A percentile compares a stretch with the other conserved stretches of the same genome.
Conservation (phyloP, 83 land plant species). For the Larix sibirica region DNA sequence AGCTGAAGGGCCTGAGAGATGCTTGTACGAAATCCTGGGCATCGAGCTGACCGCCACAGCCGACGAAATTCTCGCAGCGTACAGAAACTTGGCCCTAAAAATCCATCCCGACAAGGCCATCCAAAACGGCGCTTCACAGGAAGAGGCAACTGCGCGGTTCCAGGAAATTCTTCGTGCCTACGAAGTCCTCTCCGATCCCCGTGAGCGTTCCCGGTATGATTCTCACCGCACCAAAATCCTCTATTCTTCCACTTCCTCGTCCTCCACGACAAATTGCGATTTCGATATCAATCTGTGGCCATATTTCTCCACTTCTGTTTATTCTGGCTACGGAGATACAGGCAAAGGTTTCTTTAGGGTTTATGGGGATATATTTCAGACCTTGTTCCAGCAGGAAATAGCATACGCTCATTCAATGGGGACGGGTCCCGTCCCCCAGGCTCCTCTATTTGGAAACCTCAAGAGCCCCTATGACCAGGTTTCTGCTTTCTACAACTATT, state of each 20-base stretch:
- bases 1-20: conserved; percentile 14
- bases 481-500: conserved; percentile 74
- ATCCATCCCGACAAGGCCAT: conserved; percentile 94
- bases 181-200: conserved; percentile 87
- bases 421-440: conserved; percentile 28
- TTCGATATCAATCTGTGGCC: conserved; percentile 75
- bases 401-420: conserved; percentile 42
- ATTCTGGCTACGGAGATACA: conserved; percentile 68
- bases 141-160: conserved; percentile 78
- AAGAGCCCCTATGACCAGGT: conserved; percentile 67
- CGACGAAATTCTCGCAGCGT: conserved; percentile 85
- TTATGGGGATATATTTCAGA: conserved; percentile 73
- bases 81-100: conserved; percentile 83
- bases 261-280: background rate
- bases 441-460: conserved; percentile 69
- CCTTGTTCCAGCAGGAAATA: conserved; percentile 63
- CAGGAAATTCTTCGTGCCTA: conserved; percentile 87
- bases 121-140: conserved; percentile 33
- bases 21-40: conserved; percentile 88
- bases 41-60: conserved; percentile 45
- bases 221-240: conserved; percentile 92
- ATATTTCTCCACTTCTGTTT: conserved; percentile 70
- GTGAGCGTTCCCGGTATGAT: conserved; percentile 92
- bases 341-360: conserved; percentile 85
- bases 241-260: conserved; percentile 20